Percentiles rank a stretch among this genome's conserved stretches.
Conservation (phyloP, 73 alveolate genomes). For the Paramecium primaurelia region DNA sequence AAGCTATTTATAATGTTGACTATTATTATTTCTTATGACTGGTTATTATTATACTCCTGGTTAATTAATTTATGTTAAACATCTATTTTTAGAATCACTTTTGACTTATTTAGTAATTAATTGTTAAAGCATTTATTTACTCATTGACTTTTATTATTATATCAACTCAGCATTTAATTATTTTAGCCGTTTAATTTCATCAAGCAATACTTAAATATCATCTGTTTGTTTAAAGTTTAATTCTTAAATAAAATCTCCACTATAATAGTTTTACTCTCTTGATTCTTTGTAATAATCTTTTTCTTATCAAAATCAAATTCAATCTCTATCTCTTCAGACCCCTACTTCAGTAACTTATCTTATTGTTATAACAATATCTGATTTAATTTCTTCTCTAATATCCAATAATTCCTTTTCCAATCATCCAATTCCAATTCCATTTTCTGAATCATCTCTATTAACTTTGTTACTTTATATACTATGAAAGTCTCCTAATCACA, state of each 20-base stretch:
- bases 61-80: background rate
- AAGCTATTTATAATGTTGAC: background rate
- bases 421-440: slow-evolving; percentile 19
- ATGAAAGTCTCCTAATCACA: background rate
- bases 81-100: background rate
- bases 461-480: background rate
- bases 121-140: background rate
- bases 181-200: slow-evolving; percentile 10
- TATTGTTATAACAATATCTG: background rate
- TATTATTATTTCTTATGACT: background rate
- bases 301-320: slow-evolving; percentile 48
- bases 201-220: background rate
- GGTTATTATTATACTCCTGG: background rate
- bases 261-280: background rate
- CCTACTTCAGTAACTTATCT: background rate
- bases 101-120: background rate
- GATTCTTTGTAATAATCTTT: background rate
- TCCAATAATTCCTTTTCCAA: slow-evolving; percentile 50
- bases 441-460: background rate
- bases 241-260: no score
- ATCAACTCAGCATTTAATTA: slow-evolving; percentile 6
- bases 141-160: background rate
- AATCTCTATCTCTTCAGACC: slow-evolving; percentile 12
- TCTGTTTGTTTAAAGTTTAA: background rate
- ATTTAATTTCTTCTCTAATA: slow-evolving; percentile 38